Evolutionary conservation across 2,329 filamentous ascomycete species (phyloP).

Genomic region (Epichloe aotearoae): DNA sequence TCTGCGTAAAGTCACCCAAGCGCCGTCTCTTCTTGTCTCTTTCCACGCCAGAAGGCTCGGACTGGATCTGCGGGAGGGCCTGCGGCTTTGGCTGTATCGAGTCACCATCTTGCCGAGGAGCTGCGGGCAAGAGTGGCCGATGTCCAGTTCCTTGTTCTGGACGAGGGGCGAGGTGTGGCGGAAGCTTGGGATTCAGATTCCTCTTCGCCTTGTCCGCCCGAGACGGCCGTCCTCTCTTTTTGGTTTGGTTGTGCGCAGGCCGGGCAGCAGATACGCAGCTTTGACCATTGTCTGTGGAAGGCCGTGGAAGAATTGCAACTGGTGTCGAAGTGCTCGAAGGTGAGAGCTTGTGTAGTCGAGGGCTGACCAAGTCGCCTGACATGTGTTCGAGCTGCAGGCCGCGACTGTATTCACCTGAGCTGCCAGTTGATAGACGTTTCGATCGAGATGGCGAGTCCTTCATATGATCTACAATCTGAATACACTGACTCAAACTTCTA

Average conservation of each 20-base stretch:
- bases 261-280: neutral
- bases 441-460: slow-evolving; percentile 15
- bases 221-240: slow-evolving; percentile 33
- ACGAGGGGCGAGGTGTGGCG: slow-evolving; percentile 22
- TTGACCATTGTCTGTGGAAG: slow-evolving; percentile 6
- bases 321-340: neutral
- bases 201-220: slow-evolving; percentile 27
- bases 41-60: neutral
- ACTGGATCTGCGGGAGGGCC: neutral
- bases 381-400: neutral
- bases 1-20: neutral
- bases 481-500: slow-evolving; percentile 33
- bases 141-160: slow-evolving; percentile 8
- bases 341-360: slow-evolving; percentile 1
- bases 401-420: slow-evolving; percentile 17
- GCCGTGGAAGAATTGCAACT: slow-evolving; percentile 14
- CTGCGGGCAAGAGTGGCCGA: slow-evolving; percentile 8
- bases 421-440: slow-evolving; percentile 25
- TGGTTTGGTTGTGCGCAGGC: slow-evolving; percentile 10
- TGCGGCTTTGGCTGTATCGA: neutral
- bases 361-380: neutral
- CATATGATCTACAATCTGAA: slow-evolving; percentile 26
- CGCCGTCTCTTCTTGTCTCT: slow-evolving; percentile 4
- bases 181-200: slow-evolving; percentile 18
- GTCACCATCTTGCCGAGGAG: neutral